phyloP scores from a whole-genome alignment of 257 asterid genomes.

The Plantago ovata region DNA sequence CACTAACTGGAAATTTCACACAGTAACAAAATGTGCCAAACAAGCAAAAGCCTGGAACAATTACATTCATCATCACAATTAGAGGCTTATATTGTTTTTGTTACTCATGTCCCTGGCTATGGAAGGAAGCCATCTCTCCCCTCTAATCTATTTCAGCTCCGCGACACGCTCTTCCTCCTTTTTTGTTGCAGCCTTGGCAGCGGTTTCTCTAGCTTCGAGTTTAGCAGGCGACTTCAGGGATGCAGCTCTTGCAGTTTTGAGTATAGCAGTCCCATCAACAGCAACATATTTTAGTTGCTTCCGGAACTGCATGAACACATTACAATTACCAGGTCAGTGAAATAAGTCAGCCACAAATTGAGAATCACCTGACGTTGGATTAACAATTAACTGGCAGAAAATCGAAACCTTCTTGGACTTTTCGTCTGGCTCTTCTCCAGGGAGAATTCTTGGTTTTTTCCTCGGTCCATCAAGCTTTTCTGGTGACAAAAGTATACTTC shows the following conservation, averaged over 20 bases:
- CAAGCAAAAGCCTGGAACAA: too few species aligned
- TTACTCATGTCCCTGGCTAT: slow-evolving; percentile 52
- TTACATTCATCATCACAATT: too few species aligned
- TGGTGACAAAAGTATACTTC: slow-evolving; percentile 16
- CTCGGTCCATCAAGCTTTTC: slow-evolving; percentile 56
- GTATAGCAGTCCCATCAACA: slow-evolving; percentile 56
- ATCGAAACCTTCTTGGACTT: slow-evolving; percentile 54
- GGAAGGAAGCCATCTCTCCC: slow-evolving; percentile 87
- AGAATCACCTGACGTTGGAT: not conserved
- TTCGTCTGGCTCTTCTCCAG: slow-evolving; percentile 59
- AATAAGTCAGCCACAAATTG: not conserved
- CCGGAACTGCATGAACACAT: slow-evolving; percentile 42
- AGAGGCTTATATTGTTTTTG: too few species aligned
- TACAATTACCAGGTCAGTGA: not conserved
- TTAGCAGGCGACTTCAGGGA: slow-evolving; percentile 50
- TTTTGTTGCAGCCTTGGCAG: slow-evolving; percentile 55
- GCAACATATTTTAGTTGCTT: slow-evolving; percentile 52
- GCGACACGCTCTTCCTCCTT: slow-evolving; percentile 75
- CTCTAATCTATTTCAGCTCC: slow-evolving; percentile 56
- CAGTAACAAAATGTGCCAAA: too few species aligned
- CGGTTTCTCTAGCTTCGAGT: slow-evolving; percentile 66
- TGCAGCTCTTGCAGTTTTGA: slow-evolving; percentile 50
- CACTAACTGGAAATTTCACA: too few species aligned
- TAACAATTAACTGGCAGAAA: too few species aligned
- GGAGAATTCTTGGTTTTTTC: slow-evolving; percentile 67